Evolutionary conservation across 306 rosid genomes (phyloP), one percentile per base, ranked within the genome.

Genomic region (Parietaria judaica): DNA sequence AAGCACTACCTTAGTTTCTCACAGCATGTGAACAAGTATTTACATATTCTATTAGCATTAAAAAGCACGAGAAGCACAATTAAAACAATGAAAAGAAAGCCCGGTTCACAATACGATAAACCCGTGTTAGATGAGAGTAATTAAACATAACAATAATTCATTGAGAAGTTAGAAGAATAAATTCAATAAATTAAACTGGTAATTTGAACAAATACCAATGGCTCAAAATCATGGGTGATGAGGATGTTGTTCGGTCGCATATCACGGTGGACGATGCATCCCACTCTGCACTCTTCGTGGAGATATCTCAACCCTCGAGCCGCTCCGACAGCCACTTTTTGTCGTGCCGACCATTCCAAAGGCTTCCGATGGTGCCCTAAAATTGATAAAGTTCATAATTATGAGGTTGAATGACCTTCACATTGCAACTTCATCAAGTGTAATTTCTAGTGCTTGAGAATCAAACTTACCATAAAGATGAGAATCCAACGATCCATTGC

Each of bases 191-290:
- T 47, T 62, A 51, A 16, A 15, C 39, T 45, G 56, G 54, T 36
- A 59, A 36, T 54, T 13, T 46, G 13, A 46, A 8, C 13, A 46
- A 46, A 10, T 80, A 94, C 99, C 88, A 94, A 75, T 58, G 99
- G 97, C 55, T 94, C 95, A 84, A 94, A 94, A 80, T 94, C 99
- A 88, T 94, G 99, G 55, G 99, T 94, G 65, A 94, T 84, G 48
- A 94, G 99, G 67, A 94, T 94, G 88, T 94, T 94, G 80, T 94
- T 94, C 38, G 99, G 99, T 71, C 99, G 79, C 99, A 94, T 88
- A 72, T 94, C 99, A 63, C 97, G 96, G 77, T 94, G 99, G 73
- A 94, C 95, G 64, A 94, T 94, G 76, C 97, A 94, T 67, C 99
- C 99, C 14, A 94, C 99, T 78, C 99, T 78, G 73, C 99, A 94